Evolutionary conservation across 805 yeast genomes (phyloP), one percentile per base, ranked within the genome.

Genomic region (Metschnikowia lachancei): DNA sequence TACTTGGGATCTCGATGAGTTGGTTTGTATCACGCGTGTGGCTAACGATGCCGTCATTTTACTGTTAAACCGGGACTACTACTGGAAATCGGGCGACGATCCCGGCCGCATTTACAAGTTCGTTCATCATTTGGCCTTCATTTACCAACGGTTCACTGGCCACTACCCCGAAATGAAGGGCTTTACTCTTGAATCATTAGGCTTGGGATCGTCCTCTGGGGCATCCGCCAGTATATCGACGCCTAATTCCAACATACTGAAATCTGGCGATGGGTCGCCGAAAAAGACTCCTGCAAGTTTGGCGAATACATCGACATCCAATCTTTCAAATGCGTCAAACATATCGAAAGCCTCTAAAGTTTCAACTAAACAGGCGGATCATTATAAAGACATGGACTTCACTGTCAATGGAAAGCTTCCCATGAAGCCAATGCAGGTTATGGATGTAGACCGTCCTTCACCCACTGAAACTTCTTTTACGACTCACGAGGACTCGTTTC

Each of bases 1-100:
- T 58, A 85, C 95, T 2, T 91, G 98, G 98, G 82, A 81, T 51
- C 68, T 92, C 57, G 86, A 79, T 49, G 95, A 87, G 55, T 69
- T 92, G 52, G 63, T 72, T 3, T 63, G 65, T 36, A 63, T 91
- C 2, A 81, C 82, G 28, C 72, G 78, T 45, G 75, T 67, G 22
- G 76, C 75, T 11, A 76, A 72, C 2, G 76, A 78, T 41, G 89
- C 91, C 1, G 72, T 87, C 46, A 50, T 75, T 0, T 69, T 86
- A 43, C 70, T 70, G 14, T 73, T 92, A 60, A 85, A 85, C 34
- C 91, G 90, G 60, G 80, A 76, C 38, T 92, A 91, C 63, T 91
- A 82, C 66, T 91, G 97, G 97, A 56, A 58, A 48, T 59, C 64
- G 3, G 66, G 62, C 20, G 77, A 72, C 46, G 74, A 70, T 13